phyloP scores from a whole-genome alignment of 108 stramenopile species.

The Seminavis robusta region DNA sequence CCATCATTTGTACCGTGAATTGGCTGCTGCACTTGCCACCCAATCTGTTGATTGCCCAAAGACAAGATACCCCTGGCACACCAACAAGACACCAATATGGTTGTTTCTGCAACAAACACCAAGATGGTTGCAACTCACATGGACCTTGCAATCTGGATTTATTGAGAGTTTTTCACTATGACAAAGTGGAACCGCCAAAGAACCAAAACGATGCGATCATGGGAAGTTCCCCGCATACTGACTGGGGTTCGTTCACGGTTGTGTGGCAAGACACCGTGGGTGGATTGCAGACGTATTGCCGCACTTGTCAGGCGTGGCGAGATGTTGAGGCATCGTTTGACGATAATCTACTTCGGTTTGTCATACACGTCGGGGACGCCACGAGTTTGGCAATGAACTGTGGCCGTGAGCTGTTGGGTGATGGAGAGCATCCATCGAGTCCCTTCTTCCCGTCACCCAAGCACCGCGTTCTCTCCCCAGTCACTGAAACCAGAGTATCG shows the following conservation, averaged over 20 bases:
- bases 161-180: slow-evolving; percentile 11
- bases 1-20: not conserved
- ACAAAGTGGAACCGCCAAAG: not conserved
- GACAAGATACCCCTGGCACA: not conserved
- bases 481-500: slow-evolving; percentile 35
- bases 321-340: slow-evolving; percentile 32
- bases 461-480: slow-evolving; percentile 28
- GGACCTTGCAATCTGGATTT: not conserved
- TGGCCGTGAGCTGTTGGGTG: not conserved
- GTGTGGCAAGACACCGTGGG: slow-evolving; percentile 83
- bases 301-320: slow-evolving; percentile 53
- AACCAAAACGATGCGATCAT: slow-evolving; percentile 17
- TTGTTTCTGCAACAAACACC: too few species aligned
- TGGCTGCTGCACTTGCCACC: not conserved
- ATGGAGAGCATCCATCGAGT: not conserved
- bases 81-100: not conserved
- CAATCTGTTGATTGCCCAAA: not conserved
- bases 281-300: slow-evolving; percentile 80
- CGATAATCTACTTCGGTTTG: slow-evolving; percentile 12
- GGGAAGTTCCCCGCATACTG: slow-evolving; percentile 72
- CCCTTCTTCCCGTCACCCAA: slow-evolving; percentile 21
- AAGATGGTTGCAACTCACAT: too few species aligned
- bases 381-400: slow-evolving; percentile 48
- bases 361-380: slow-evolving; percentile 77
- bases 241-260: slow-evolving; percentile 78